phyloP scores from a whole-genome alignment of 2,329 filamentous ascomycete species.

The Trichoderma cornu-damae region DNA sequence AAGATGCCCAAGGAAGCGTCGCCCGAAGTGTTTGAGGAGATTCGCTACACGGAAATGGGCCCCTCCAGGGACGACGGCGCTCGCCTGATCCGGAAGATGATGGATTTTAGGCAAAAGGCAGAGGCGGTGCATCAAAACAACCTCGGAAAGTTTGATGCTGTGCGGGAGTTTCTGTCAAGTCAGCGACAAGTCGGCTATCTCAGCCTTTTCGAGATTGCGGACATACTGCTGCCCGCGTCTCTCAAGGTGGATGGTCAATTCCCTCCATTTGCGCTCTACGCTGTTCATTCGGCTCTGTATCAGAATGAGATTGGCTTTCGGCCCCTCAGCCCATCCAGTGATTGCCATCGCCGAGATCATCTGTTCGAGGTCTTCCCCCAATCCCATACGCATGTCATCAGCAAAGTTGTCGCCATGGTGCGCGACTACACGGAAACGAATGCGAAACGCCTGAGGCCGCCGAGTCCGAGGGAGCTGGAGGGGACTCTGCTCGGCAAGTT shows the following conservation, averaged over 20 bases:
- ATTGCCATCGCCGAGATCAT: slow-evolving; percentile 45
- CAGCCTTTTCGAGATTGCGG: slow-evolving; percentile 48
- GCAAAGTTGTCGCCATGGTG: slow-evolving; percentile 31
- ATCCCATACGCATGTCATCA: slow-evolving; percentile 28
- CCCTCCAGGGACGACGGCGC: slow-evolving; percentile 43
- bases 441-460: slow-evolving; percentile 20
- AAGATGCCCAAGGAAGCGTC: slow-evolving; percentile 28
- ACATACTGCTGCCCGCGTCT: slow-evolving; percentile 37
- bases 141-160: slow-evolving; percentile 44
- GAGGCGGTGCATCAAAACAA: slow-evolving; percentile 45
- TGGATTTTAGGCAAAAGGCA: slow-evolving; percentile 39
- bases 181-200: slow-evolving; percentile 39
- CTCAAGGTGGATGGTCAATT: slow-evolving; percentile 37
- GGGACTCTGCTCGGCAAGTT: slow-evolving; percentile 39
- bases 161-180: slow-evolving; percentile 38
- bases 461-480: slow-evolving; percentile 21
- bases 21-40: slow-evolving; percentile 30
- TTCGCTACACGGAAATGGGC: slow-evolving; percentile 35
- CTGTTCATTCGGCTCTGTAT: slow-evolving; percentile 61
- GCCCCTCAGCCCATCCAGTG: slow-evolving; percentile 44
- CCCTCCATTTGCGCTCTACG: slow-evolving; percentile 54
- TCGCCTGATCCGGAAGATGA: slow-evolving; percentile 44
- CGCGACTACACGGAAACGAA: slow-evolving; percentile 30
- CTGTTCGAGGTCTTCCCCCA: slow-evolving; percentile 54
- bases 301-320: slow-evolving; percentile 57